phyloP scores from a whole-genome alignment of 148 eudicot genomes.

The Bassia scoparia region DNA sequence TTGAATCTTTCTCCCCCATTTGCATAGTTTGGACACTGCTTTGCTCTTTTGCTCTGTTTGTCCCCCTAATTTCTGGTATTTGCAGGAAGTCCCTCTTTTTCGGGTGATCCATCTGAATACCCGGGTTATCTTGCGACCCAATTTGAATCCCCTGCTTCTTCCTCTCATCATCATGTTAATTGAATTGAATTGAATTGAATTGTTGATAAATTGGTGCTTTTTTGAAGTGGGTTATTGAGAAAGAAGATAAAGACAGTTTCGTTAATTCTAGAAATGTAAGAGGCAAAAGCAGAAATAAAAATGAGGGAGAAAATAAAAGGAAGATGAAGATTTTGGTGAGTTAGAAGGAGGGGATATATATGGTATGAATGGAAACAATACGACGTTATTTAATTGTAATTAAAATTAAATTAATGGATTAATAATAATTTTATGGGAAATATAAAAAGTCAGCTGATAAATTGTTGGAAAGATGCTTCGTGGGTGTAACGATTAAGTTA shows the following conservation, averaged over 20 bases:
- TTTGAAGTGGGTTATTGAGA: constrained; percentile 9
- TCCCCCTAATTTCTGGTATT: constrained; percentile 23
- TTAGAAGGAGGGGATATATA: constrained; percentile 13
- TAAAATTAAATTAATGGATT: neutral
- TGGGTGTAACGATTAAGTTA: constrained; percentile 14
- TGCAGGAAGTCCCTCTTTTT: constrained; percentile 10
- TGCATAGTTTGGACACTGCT: constrained; percentile 31
- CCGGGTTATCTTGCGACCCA: constrained; percentile 43
- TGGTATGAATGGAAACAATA: neutral
- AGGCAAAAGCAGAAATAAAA: neutral
- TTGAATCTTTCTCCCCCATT: constrained; percentile 40
- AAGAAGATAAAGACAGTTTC: neutral
- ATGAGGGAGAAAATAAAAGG: neutral
- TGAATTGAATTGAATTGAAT: neutral
- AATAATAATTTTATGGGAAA: no score
- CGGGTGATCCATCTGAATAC: constrained; percentile 40
- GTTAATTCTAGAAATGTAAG: neutral
- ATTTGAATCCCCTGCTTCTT: constrained; percentile 39
- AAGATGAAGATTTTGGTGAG: neutral
- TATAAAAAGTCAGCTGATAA: constrained; percentile 12
- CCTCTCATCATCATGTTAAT: constrained; percentile 20
- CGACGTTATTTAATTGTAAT: neutral
- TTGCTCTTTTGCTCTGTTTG: constrained; percentile 1
- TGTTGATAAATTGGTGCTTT: neutral
- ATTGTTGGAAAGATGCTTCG: constrained; percentile 21